These are phyloP conservation scores for Conticribra guillardii DNA, from an alignment of 108 stramenopile species.

Conservation along the genomic window DNA sequence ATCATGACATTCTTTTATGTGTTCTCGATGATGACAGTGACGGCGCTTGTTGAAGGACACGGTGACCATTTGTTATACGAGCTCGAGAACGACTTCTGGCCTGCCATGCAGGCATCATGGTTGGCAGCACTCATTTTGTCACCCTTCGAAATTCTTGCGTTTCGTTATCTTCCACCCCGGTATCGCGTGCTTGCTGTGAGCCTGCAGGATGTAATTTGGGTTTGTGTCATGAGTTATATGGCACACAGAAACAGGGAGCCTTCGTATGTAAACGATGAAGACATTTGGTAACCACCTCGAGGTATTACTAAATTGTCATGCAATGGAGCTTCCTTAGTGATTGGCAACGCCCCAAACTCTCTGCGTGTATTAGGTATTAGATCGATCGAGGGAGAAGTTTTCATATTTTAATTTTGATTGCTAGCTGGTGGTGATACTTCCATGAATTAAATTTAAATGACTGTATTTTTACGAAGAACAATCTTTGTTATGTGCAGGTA, in stretches of 20 bases:
- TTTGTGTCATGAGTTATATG: constrained; percentile 33
- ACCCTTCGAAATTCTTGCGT: constrained; percentile 28
- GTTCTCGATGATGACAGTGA: constrained; percentile 28
- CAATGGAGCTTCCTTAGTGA: too few species aligned
- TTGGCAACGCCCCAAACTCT: too few species aligned
- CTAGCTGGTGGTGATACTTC: too few species aligned
- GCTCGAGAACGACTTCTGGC: constrained; percentile 25
- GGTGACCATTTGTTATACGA: constrained; percentile 12
- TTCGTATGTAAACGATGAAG: not conserved
- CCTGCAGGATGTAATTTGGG: constrained; percentile 24
- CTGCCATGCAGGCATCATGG: constrained; percentile 24
- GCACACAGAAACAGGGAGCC: constrained; percentile 30
- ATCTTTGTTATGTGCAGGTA: too few species aligned
- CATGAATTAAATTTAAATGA: too few species aligned
- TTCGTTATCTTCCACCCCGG: constrained; percentile 17
- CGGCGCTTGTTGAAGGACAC: constrained; percentile 34
- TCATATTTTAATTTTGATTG: too few species aligned
- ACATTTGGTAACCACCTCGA: not conserved
- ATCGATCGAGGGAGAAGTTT: too few species aligned
- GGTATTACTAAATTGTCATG: too few species aligned
- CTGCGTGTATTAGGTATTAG: too few species aligned
- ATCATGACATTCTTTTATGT: constrained; percentile 39
- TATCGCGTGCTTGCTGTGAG: constrained; percentile 31
- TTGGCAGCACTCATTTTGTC: constrained; percentile 19
- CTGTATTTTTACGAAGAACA: too few species aligned